These are phyloP conservation scores for Aquilaria agallochum DNA, from an alignment of 441 rosid genomes.

Conservation along the genomic window DNA sequence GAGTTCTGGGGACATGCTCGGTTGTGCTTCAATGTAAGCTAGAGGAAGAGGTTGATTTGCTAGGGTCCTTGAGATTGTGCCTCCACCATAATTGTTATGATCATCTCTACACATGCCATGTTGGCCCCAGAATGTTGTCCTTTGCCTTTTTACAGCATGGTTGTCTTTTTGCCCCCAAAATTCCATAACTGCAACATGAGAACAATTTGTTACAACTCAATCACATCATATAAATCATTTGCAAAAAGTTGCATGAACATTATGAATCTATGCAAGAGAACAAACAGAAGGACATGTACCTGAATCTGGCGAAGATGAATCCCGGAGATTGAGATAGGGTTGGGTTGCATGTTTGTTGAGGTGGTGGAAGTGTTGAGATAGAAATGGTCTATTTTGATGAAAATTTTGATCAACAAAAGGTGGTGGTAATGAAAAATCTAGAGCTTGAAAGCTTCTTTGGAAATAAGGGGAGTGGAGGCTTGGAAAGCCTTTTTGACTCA, in stretches of 20 bases:
- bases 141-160: too few species aligned
- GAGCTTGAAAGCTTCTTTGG: not conserved
- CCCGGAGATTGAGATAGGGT: not conserved
- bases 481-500: conserved; percentile 28
- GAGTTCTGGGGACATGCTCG: too few species aligned
- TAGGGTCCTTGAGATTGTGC: too few species aligned
- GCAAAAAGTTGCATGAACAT: not conserved
- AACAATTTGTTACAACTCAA: not conserved
- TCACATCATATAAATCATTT: too few species aligned
- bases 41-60: too few species aligned
- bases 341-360: conserved; percentile 3
- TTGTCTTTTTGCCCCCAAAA: conserved; percentile 1
- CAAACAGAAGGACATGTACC: conserved; percentile 17
- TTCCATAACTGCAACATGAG: conserved; percentile 23
- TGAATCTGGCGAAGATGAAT: conserved; percentile 23
- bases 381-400: not conserved
- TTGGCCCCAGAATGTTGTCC: too few species aligned
- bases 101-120: too few species aligned
- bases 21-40: too few species aligned
- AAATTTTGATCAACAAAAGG: not conserved
- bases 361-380: conserved; percentile 7
- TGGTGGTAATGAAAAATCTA: conserved; percentile 1
- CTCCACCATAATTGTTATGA: too few species aligned
- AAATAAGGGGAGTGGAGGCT: conserved; percentile 21
- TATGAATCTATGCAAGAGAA: not conserved